Evolutionary conservation across 2,329 filamentous ascomycete genomes (phyloP), one percentile per base, ranked within the genome.

Genomic region (Didymella segeticola): DNA sequence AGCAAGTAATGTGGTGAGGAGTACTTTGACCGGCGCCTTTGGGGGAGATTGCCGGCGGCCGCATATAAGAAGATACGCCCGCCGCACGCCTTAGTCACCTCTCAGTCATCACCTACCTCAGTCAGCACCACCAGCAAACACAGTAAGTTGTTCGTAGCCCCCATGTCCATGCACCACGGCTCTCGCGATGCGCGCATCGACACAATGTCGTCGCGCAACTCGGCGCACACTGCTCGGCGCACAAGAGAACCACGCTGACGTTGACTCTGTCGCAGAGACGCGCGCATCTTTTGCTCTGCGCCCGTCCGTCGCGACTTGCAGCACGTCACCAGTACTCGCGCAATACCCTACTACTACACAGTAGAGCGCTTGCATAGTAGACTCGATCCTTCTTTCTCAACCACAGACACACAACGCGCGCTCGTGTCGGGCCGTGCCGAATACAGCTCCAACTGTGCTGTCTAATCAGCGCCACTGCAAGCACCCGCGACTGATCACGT

Each of bases 81-180:
- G 50, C 45, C 51, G 29, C 31, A 14, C 19, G 34, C 39, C 26
- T 52, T 25, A 53, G 17, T 47, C 19, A 53, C 17, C 30, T 17
- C 19, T 53, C 34, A 47, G 37, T 53, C 49, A 47, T 38, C 51
- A 39, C 30, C 25, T 23, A 33, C 43, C 29, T 23, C 49, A 47
- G 43, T 36, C 50, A 43, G 45, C 26, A 47, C 31, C 29, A 39
- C 15, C 38, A 51, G 22, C 53, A 58, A 58, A 61, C n/a, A n/a
- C n/a, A 58, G 64, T 67, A 60, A 62, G 64, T 55, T 52, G 34
- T 50, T 43, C 41, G 37, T 47, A 41, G 33, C 50, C 36, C n/a
- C n/a, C n/a, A n/a, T n/a, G 39, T 43, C 39, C 10, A n/a, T n/a
- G n/a, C n/a, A n/a, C 23, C 39, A 22, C 17, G 29, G 31, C n/a